A percentile compares a stretch with the other conserved stretches of the same genome.
Evolutionary conservation across 164 flowering plant genomes (phyloP).

Genomic region (Tinospora cordifolia): DNA sequence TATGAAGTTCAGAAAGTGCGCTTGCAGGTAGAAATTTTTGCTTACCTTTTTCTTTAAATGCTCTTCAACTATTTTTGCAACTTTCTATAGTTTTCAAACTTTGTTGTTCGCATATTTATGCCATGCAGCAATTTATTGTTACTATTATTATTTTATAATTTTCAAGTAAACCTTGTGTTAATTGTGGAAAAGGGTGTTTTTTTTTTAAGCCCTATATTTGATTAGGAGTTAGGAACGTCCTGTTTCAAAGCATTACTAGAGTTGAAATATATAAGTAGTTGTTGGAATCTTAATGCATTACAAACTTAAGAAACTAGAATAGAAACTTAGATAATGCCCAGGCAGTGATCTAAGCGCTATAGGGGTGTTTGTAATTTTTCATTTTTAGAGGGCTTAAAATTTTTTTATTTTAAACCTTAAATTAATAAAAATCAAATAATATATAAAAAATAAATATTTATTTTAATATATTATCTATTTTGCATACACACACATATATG

Average conservation of each 20-base stretch:
- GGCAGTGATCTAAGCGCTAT: no score
- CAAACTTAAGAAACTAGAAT: background rate
- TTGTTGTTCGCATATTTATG: background rate
- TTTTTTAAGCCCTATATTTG: background rate
- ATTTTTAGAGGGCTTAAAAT: no score
- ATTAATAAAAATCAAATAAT: no score
- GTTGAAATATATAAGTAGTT: background rate
- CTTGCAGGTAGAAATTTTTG: conserved; percentile 52
- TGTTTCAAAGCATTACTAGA: background rate
- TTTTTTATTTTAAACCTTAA: no score
- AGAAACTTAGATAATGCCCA: background rate
- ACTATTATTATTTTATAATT: no score
- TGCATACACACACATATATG: no score
- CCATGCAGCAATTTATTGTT: no score
- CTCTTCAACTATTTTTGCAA: background rate
- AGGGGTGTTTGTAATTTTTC: no score
- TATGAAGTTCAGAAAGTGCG: conserved; percentile 90
- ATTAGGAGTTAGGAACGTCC: background rate
- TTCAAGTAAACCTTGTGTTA: background rate
- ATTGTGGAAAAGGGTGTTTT: background rate
- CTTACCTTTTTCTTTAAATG: no score
- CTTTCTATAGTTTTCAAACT: background rate
- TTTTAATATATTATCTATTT: no score
- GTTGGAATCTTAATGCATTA: background rate
- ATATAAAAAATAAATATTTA: no score